Evolutionary conservation across 169 alveolate genomes (phyloP).

Genomic region (Cryptosporidium tyzzeri): DNA sequence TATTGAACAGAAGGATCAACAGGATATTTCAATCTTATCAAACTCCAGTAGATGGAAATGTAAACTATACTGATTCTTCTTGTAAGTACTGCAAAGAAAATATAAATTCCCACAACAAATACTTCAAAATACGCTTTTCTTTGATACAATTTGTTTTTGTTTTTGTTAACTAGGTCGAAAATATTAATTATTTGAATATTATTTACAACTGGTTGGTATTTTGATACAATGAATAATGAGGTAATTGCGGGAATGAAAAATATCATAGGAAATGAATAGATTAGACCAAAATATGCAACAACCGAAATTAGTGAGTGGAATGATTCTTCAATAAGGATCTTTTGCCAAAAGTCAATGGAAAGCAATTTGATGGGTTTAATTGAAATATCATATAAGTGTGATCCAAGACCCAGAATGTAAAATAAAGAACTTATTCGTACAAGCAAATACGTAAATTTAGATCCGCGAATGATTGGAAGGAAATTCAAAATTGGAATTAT

Average conservation of each 20-base stretch:
- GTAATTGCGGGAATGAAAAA: conserved; percentile 49
- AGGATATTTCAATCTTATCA: conserved; percentile 46
- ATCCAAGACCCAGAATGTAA: conserved; percentile 33
- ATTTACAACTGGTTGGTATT: conserved; percentile 5
- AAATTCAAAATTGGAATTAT: background rate
- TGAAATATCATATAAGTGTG: conserved; percentile 53
- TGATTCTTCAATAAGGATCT: conserved; percentile 42
- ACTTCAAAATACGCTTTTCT: conserved; percentile 64
- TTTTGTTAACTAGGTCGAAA: conserved; percentile 19
- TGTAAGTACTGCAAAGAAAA: conserved; percentile 18
- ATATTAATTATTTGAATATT: background rate
- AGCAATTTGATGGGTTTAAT: conserved; percentile 38
- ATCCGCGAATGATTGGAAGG: conserved; percentile 3
- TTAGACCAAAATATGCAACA: conserved; percentile 50
- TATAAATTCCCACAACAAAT: conserved; percentile 47
- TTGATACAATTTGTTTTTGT: conserved; percentile 22
- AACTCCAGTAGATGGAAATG: conserved; percentile 44
- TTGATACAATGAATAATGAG: conserved; percentile 27
- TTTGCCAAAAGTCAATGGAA: conserved; percentile 57
- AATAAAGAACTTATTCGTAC: conserved; percentile 7
- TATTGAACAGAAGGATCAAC: conserved; percentile 62
- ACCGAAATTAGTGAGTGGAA: conserved; percentile 41
- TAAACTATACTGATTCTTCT: conserved; percentile 57
- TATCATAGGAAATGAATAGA: conserved; percentile 33
- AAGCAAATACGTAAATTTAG: background rate